Conservation (phyloP, 2,329 filamentous ascomycete species). For the Fusarium sp. region DNA sequence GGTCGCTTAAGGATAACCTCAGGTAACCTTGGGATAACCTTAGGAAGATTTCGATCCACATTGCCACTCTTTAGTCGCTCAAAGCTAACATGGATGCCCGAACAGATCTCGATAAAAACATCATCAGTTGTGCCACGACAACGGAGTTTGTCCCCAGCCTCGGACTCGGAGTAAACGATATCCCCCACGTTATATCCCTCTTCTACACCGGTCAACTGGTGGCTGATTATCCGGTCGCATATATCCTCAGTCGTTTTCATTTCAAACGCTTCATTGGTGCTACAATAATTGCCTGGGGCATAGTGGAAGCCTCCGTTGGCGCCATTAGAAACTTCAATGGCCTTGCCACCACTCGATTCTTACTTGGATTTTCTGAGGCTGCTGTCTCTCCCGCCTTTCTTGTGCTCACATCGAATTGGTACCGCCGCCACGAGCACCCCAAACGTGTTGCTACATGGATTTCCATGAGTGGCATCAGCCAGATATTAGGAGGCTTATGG, state of each 20-base stretch:
- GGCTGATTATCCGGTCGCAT: conserved; percentile 34
- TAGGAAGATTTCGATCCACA: too few species aligned
- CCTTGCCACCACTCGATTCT: conserved; percentile 44
- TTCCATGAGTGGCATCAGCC: conserved; percentile 49
- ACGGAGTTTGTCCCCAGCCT: conserved; percentile 6
- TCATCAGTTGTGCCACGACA: conserved; percentile 32
- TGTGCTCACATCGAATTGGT: conserved; percentile 51
- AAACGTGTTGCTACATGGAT: conserved; percentile 49
- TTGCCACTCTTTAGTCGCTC: background rate
- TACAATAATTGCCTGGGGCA: conserved; percentile 47
- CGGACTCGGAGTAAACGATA: conserved; percentile 31
- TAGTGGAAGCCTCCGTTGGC: conserved; percentile 44
- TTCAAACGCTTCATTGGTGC: conserved; percentile 30
- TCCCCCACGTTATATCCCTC: conserved; percentile 32
- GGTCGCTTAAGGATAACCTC: too few species aligned
- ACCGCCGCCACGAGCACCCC: conserved; percentile 48
- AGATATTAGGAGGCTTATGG: conserved; percentile 24
- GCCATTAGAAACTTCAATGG: background rate
- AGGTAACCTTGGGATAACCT: too few species aligned
- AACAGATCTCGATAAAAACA: conserved; percentile 37
- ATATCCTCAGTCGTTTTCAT: conserved; percentile 33
- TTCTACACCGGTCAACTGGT: conserved; percentile 38
- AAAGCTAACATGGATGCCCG: background rate
- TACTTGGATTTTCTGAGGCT: conserved; percentile 50
- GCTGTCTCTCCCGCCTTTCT: conserved; percentile 51